Evolutionary conservation across 768 basidiomycete genomes (phyloP).

Genomic region (Agrocybe pediades): DNA sequence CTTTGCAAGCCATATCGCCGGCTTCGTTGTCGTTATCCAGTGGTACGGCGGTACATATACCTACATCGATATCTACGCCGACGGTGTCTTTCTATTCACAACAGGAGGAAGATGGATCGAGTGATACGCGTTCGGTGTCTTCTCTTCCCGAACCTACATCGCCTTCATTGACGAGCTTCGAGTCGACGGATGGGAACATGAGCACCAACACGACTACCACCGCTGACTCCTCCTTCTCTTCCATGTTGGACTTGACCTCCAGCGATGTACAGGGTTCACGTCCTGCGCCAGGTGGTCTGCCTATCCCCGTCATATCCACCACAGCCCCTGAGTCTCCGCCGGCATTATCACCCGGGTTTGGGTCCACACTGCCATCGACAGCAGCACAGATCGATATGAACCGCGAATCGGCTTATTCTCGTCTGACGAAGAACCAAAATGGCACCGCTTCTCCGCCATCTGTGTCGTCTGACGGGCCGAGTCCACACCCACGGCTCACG

Average conservation of each 20-base stretch:
- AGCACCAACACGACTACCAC: slow-evolving; percentile 1
- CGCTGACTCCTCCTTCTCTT: slow-evolving; percentile 9
- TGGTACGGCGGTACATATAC: slow-evolving; percentile 24
- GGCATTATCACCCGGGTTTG: slow-evolving; percentile 4
- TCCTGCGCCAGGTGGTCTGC: slow-evolving; percentile 40
- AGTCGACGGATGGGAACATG: slow-evolving; percentile 4
- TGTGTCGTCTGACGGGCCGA: not conserved
- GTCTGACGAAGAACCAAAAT: slow-evolving; percentile 1
- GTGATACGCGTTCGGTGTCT: slow-evolving; percentile 35
- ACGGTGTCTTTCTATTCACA: slow-evolving; percentile 35
- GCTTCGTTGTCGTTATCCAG: slow-evolving; percentile 5
- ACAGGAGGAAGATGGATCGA: slow-evolving; percentile 18
- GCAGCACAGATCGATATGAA: slow-evolving; percentile 5
- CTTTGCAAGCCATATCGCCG: not conserved
- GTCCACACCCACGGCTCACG: slow-evolving; percentile 10
- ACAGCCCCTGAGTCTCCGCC: slow-evolving; percentile 32
- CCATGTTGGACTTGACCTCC: slow-evolving; percentile 5
- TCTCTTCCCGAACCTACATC: slow-evolving; percentile 37
- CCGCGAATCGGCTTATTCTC: slow-evolving; percentile 15
- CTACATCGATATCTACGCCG: slow-evolving; percentile 43
- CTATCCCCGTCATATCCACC: slow-evolving; percentile 59
- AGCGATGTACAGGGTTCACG: not conserved
- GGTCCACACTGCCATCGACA: slow-evolving; percentile 11
- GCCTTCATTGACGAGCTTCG: slow-evolving; percentile 14
- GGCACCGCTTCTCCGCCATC: not conserved